Conservation (phyloP, 768 basidiomycete species). For the Mycena venus region DNA sequence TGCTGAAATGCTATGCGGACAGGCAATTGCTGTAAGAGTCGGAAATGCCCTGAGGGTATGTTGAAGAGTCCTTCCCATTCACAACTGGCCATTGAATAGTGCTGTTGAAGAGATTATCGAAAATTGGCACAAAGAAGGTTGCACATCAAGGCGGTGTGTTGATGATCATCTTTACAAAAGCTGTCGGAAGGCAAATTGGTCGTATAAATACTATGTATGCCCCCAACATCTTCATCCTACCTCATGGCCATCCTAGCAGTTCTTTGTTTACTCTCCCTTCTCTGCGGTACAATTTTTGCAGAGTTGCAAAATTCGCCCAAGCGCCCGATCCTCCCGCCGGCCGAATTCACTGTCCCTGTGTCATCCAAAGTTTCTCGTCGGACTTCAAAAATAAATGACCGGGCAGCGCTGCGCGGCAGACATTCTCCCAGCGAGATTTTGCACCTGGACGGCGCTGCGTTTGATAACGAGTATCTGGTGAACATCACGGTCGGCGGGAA, state of each 20-base stretch:
- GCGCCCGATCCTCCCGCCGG: not conserved
- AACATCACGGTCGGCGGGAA: conserved; percentile 34
- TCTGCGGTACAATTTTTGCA: not conserved
- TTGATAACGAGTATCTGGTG: conserved; percentile 31
- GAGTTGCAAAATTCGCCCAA: not conserved
- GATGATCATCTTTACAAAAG: too few species aligned
- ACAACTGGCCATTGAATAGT: too few species aligned
- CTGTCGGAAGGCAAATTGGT: too few species aligned
- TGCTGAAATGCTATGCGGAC: too few species aligned
- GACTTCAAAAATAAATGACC: not conserved
- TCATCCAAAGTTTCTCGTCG: not conserved
- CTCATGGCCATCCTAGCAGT: not conserved
- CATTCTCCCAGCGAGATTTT: not conserved
- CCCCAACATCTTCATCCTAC: not conserved
- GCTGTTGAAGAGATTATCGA: too few species aligned
- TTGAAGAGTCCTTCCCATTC: too few species aligned
- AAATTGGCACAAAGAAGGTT: too few species aligned
- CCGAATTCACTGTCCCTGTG: not conserved
- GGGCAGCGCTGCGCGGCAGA: not conserved
- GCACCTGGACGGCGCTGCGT: conserved; percentile 20
- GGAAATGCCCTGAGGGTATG: too few species aligned
- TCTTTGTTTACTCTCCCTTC: not conserved
- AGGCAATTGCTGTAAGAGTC: too few species aligned
- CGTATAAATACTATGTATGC: too few species aligned
- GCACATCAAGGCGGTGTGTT: too few species aligned